phyloP scores from a whole-genome alignment of 257 asterid genomes.

The Vinca minor region DNA sequence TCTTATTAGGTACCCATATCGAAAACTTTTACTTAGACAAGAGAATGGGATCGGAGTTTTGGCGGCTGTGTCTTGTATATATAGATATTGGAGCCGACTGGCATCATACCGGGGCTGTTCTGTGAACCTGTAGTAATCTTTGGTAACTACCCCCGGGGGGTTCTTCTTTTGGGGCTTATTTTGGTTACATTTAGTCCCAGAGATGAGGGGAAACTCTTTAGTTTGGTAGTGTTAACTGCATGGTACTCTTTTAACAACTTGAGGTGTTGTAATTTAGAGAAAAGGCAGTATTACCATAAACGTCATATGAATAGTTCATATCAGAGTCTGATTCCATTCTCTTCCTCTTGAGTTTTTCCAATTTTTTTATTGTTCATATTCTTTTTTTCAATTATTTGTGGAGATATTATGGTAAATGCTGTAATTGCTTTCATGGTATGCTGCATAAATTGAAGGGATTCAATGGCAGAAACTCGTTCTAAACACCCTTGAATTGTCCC shows the following conservation, averaged over 20 bases:
- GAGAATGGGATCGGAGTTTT: not conserved
- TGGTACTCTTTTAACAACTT: slow-evolving; percentile 8
- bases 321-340: not conserved
- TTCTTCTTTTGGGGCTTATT: not conserved
- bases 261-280: slow-evolving; percentile 11
- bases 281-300: slow-evolving; percentile 2
- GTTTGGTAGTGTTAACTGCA: not conserved
- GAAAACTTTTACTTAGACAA: not conserved
- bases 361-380: not conserved
- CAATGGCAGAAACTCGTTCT: no score
- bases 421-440: not conserved
- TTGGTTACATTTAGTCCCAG: not conserved
- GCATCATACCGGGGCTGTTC: not conserved
- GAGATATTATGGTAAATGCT: not conserved
- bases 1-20: not conserved
- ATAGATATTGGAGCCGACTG: slow-evolving; percentile 13
- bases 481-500: no score
- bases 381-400: not conserved
- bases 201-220: not conserved
- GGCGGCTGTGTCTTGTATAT: slow-evolving; percentile 12
- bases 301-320: slow-evolving; percentile 2
- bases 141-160: not conserved
- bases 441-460: no score
- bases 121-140: not conserved
- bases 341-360: not conserved